phyloP scores from a whole-genome alignment of 2,329 filamentous ascomycete species.

The Fusarium sp. region DNA sequence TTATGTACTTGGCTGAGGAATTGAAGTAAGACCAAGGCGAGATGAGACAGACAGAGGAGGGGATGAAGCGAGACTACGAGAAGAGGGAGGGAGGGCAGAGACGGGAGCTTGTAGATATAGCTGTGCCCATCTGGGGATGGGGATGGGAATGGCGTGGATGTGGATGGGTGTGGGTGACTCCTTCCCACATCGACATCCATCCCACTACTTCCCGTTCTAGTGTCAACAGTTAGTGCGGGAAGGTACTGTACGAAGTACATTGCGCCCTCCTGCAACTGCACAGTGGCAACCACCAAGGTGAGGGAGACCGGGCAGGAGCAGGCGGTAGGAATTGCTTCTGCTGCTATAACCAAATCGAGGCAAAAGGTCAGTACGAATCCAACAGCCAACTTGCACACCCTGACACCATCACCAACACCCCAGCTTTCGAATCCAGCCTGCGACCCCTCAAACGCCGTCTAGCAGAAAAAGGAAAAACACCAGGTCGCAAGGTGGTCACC shows the following conservation, averaged over 20 bases:
- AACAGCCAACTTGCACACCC: neutral
- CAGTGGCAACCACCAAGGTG: neutral
- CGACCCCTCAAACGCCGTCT: conserved; percentile 9
- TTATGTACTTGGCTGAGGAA: conserved; percentile 24
- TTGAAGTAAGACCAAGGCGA: conserved; percentile 16
- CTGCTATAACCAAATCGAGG: conserved; percentile 9
- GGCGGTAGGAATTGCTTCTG: neutral
- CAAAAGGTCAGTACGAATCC: conserved; percentile 21
- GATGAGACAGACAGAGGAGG: conserved; percentile 11
- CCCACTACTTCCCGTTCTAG: conserved; percentile 19
- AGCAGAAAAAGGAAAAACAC: neutral
- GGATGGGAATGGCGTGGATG: neutral
- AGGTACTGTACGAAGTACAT: conserved; percentile 14
- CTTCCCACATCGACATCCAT: neutral
- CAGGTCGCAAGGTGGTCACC: conserved; percentile 3
- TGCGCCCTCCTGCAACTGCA: neutral
- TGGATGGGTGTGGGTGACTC: neutral
- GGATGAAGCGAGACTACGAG: conserved; percentile 3
- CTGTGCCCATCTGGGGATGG: conserved; percentile 4
- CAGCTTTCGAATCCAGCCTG: neutral
- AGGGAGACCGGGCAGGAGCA: neutral
- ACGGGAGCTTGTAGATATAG: conserved; percentile 25
- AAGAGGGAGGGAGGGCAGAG: conserved; percentile 23
- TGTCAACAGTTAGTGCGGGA: conserved; percentile 27
- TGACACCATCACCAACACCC: neutral